Percentiles rank a stretch among this genome's conserved stretches.
Conservation (phyloP, 2,329 filamentous ascomycete genomes). For the Botrytis fragariae region DNA sequence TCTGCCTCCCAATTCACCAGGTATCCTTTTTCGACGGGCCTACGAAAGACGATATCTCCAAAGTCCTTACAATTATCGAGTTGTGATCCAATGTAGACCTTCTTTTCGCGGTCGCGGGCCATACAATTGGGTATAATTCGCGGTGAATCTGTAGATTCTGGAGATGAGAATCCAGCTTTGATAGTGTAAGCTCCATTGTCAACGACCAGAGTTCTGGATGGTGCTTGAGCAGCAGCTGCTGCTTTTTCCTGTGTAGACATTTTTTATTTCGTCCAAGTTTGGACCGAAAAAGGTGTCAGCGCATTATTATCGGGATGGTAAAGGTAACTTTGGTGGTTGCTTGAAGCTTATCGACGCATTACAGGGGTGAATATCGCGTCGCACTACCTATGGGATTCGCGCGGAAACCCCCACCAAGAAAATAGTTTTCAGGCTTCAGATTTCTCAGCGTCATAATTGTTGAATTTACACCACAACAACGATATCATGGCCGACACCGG, state of each 20-base stretch:
- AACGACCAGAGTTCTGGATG: slow-evolving; percentile 74
- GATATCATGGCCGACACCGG: slow-evolving; percentile 22
- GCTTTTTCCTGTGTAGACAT: slow-evolving; percentile 44
- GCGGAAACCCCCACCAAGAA: slow-evolving; percentile 11
- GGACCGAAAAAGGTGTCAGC: neutral
- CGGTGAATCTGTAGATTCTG: slow-evolving; percentile 51
- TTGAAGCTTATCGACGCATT: slow-evolving; percentile 7
- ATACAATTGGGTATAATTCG: slow-evolving; percentile 83
- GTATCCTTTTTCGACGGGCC: slow-evolving; percentile 91
- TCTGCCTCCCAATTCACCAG: slow-evolving; percentile 96
- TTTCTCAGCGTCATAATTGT: neutral
- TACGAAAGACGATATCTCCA: slow-evolving; percentile 80
- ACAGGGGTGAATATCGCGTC: neutral
- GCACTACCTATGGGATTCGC: neutral
- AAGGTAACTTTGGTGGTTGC: neutral
- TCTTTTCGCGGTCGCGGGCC: slow-evolving; percentile 74
- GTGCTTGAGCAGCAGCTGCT: slow-evolving; percentile 49
- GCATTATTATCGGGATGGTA: neutral
- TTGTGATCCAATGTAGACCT: slow-evolving; percentile 77
- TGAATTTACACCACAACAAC: neutral
- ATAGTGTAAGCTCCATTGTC: slow-evolving; percentile 92
- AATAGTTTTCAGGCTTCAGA: slow-evolving; percentile 13
- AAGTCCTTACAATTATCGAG: slow-evolving; percentile 80
- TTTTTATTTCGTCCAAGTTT: neutral
- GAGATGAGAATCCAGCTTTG: slow-evolving; percentile 73